phyloP scores from a whole-genome alignment of 805 yeast species.

The Kockiozyma suomiensis region DNA sequence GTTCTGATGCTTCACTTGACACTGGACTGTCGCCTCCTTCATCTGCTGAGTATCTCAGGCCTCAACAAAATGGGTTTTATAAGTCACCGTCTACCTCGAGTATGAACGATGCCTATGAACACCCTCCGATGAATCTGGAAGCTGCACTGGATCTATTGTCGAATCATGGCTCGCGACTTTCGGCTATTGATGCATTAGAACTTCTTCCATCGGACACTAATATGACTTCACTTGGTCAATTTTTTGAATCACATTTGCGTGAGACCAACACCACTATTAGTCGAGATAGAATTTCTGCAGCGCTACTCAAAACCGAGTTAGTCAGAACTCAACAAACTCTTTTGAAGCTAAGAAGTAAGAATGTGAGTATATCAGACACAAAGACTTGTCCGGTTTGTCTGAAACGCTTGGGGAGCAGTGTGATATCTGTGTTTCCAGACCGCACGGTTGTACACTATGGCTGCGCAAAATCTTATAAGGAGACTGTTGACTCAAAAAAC shows the following conservation, averaged over 20 bases:
- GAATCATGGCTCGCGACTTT: conserved; percentile 54
- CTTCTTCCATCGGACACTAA: conserved; percentile 57
- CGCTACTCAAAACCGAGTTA: conserved; percentile 57
- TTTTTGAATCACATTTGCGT: conserved; percentile 52
- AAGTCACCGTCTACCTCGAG: conserved; percentile 8
- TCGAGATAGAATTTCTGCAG: conserved; percentile 49
- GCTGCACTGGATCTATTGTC: conserved; percentile 49
- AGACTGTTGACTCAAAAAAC: neutral
- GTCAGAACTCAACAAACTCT: conserved; percentile 51
- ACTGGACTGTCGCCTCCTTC: conserved; percentile 4
- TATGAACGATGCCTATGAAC: conserved; percentile 1
- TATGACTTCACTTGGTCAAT: conserved; percentile 48
- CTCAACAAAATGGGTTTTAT: conserved; percentile 6
- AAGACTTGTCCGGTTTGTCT: conserved; percentile 62
- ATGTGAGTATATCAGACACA: conserved; percentile 48
- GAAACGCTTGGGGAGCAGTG: conserved; percentile 57
- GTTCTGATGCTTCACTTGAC: conserved; percentile 8
- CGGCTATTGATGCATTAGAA: conserved; percentile 50
- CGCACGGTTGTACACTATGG: conserved; percentile 58
- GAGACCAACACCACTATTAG: conserved; percentile 47
- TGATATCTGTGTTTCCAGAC: conserved; percentile 54
- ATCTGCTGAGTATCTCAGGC: neutral
- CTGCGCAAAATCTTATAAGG: conserved; percentile 44
- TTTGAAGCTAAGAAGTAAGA: conserved; percentile 45
- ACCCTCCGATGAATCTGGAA: conserved; percentile 40